phyloP scores from a whole-genome alignment of 768 basidiomycete genomes.

The Termitomyces eurrhizus region DNA sequence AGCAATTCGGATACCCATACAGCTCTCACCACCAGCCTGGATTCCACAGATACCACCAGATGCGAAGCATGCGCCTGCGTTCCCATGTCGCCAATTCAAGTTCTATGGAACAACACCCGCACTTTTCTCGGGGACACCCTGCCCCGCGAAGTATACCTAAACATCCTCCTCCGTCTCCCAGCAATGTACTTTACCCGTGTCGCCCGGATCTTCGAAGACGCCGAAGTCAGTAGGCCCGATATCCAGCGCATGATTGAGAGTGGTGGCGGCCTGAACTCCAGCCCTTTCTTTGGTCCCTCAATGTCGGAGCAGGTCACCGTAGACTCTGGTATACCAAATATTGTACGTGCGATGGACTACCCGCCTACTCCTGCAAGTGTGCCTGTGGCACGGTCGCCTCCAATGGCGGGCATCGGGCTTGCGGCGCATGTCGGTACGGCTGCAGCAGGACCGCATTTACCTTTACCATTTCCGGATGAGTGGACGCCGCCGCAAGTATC shows the following conservation, averaged over 20 bases:
- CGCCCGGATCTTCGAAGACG: constrained; percentile 70
- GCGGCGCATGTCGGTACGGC: constrained; percentile 21
- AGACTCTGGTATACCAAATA: constrained; percentile 6
- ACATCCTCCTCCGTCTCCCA: constrained; percentile 61
- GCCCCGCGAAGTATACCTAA: constrained; percentile 28
- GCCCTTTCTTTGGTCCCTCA: constrained; percentile 11
- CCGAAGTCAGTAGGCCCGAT: constrained; percentile 73
- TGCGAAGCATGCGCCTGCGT: constrained; percentile 9
- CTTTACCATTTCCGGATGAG: constrained; percentile 49
- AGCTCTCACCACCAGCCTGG: not conserved
- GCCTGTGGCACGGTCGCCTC: constrained; percentile 15
- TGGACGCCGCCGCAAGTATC: constrained; percentile 53
- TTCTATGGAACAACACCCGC: constrained; percentile 9
- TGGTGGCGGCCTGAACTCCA: constrained; percentile 7
- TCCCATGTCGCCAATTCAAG: not conserved
- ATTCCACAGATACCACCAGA: not conserved
- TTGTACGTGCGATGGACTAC: constrained; percentile 7
- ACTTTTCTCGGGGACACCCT: constrained; percentile 28
- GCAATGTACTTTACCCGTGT: constrained; percentile 79
- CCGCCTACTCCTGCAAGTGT: constrained; percentile 4
- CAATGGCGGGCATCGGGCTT: constrained; percentile 23
- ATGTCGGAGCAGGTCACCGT: constrained; percentile 10
- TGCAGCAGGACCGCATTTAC: constrained; percentile 13
- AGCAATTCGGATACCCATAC: constrained; percentile 3
- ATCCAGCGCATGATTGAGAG: constrained; percentile 46